These are phyloP conservation scores for Pseudophaeomoniella oleicola DNA, from an alignment of 2,329 filamentous ascomycete genomes.

Conservation along the genomic window DNA sequence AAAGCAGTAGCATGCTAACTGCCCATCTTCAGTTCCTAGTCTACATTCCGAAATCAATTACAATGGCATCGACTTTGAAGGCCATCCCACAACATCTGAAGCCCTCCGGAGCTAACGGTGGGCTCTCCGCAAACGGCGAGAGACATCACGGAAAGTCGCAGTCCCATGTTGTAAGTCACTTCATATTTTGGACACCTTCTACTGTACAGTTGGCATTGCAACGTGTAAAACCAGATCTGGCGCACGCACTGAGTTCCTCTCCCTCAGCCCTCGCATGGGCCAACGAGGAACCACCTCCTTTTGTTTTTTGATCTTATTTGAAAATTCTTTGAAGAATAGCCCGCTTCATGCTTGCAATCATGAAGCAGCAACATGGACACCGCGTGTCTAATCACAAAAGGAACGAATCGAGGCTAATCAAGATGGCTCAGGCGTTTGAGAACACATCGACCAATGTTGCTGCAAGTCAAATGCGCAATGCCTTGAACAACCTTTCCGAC, in stretches of 20 bases:
- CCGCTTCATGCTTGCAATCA: not conserved
- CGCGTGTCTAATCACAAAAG: no score
- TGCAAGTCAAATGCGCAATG: constrained; percentile 97
- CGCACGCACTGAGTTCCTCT: not conserved
- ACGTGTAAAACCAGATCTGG: not conserved
- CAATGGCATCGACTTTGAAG: constrained; percentile 57
- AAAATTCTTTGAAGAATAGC: not conserved
- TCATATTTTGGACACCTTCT: not conserved
- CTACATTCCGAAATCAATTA: constrained; percentile 11
- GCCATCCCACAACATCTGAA: constrained; percentile 73
- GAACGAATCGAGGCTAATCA: no score
- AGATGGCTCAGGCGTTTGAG: constrained; percentile 69
- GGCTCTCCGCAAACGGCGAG: constrained; percentile 17
- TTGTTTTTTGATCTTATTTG: not conserved
- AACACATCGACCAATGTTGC: constrained; percentile 98
- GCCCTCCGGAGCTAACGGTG: constrained; percentile 38
- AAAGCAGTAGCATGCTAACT: no score
- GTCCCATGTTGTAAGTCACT: constrained; percentile 37
- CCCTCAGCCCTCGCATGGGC: not conserved
- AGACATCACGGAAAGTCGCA: constrained; percentile 41
- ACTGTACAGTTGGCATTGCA: not conserved
- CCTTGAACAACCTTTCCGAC: constrained; percentile 82
- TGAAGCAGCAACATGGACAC: no score
- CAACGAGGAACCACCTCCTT: not conserved
- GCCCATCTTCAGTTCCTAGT: no score